Evolutionary conservation across 73 alveolate species (phyloP).

Genomic region (Uronychia setigera): DNA sequence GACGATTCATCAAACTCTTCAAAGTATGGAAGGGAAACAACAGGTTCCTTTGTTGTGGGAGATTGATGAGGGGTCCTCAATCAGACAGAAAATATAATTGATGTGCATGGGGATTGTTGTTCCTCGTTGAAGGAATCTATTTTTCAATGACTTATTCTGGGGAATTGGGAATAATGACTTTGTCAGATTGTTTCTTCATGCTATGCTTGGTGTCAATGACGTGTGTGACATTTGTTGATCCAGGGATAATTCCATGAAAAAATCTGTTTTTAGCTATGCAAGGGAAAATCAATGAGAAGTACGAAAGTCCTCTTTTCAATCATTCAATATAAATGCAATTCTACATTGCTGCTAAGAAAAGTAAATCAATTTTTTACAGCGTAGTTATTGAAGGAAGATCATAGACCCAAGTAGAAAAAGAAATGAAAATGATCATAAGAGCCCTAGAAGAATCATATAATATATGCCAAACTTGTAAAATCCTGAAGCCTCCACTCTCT

Average conservation of each 20-base stretch:
- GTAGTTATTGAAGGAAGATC: background rate
- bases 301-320: background rate
- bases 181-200: background rate
- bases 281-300: background rate
- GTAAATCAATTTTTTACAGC: background rate
- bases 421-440: too few relatives aligned
- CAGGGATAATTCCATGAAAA: background rate
- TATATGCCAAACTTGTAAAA: slow-evolving; percentile 47
- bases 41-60: background rate
- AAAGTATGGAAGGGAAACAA: background rate
- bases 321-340: background rate
- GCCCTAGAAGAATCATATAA: background rate
- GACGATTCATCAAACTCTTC: background rate
- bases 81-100: background rate
- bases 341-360: background rate
- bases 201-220: background rate
- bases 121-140: background rate
- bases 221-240: background rate
- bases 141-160: background rate
- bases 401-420: background rate
- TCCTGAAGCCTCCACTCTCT: slow-evolving; percentile 65
- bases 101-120: background rate
- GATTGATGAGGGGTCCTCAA: background rate
- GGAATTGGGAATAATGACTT: background rate
- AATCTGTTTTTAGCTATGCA: background rate